Conservation (phyloP, 495 filamentous ascomycete species). For the Penicillium maclennaniae region DNA sequence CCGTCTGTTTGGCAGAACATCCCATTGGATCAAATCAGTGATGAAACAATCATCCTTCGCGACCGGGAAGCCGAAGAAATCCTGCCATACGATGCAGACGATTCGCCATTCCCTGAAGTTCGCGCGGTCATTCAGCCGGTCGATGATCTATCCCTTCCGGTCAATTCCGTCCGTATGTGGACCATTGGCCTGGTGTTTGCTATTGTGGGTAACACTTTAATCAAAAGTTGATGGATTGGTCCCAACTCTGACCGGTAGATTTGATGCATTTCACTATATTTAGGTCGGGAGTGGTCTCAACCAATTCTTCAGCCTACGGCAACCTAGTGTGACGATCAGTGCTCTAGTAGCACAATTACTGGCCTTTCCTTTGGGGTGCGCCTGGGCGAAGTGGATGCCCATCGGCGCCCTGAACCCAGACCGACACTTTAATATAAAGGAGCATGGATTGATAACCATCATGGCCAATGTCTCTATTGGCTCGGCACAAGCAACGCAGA, state of each 20-base stretch:
- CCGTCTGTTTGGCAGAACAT: conserved; percentile 1
- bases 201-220: conserved; percentile 30
- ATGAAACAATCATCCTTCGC: conserved; percentile 25
- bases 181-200: conserved; percentile 64
- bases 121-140: conserved; percentile 44
- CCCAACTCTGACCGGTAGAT: background rate
- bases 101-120: conserved; percentile 70
- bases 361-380: conserved; percentile 66
- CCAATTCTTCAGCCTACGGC: conserved; percentile 64
- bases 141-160: conserved; percentile 62
- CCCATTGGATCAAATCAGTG: conserved; percentile 4
- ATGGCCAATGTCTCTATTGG: conserved; percentile 62
- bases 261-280: background rate
- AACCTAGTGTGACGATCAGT: conserved; percentile 59
- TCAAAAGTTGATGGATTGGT: background rate
- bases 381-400: conserved; percentile 55
- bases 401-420: conserved; percentile 59
- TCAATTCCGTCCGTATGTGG: conserved; percentile 71
- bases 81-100: conserved; percentile 49
- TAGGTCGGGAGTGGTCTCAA: conserved; percentile 65
- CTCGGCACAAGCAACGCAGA: conserved; percentile 66
- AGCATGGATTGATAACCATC: conserved; percentile 72
- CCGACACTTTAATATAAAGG: conserved; percentile 73
- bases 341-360: conserved; percentile 67
- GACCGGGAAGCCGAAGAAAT: conserved; percentile 37